phyloP scores from a whole-genome alignment of 78 protist genomes.

The Cyanophora paradoxa region DNA sequence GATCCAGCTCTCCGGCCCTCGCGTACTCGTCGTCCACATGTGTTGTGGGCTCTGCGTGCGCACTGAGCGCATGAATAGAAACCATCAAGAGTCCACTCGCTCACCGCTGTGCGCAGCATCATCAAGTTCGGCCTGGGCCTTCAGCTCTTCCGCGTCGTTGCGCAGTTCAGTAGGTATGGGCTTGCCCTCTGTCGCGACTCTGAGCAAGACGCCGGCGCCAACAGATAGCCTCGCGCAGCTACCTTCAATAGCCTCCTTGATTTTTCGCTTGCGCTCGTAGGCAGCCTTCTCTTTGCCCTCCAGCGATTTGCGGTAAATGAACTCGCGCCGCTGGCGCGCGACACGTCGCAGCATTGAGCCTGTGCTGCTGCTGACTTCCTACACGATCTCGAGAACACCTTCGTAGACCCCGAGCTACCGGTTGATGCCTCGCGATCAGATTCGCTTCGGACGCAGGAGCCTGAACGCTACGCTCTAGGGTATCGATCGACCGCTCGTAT shows the following conservation, averaged over 20 bases:
- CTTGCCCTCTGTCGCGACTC: conserved; percentile 44
- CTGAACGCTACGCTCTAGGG: too few relatives aligned
- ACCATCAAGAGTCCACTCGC: not conserved
- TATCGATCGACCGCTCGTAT: too few relatives aligned
- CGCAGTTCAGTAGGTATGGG: conserved; percentile 81
- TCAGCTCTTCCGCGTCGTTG: conserved; percentile 33
- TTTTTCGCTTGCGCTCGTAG: conserved; percentile 59
- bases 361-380: too few relatives aligned
- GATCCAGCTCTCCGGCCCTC: conserved; percentile 89
- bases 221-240: too few relatives aligned
- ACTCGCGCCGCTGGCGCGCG: conserved; percentile 72
- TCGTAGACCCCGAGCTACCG: too few relatives aligned
- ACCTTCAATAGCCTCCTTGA: conserved; percentile 17
- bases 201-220: not conserved
- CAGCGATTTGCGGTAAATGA: conserved; percentile 70
- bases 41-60: not conserved
- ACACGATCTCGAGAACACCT: too few relatives aligned
- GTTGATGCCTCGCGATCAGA: too few relatives aligned
- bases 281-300: conserved; percentile 60
- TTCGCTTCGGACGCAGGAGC: too few relatives aligned
- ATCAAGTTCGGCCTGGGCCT: conserved; percentile 43
- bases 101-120: conserved; percentile 4
- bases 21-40: conserved; percentile 96
- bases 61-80: not conserved
- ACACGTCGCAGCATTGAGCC: conserved; percentile 43